phyloP scores from a whole-genome alignment of 306 rosid genomes.

The Boehmeria nivea region DNA sequence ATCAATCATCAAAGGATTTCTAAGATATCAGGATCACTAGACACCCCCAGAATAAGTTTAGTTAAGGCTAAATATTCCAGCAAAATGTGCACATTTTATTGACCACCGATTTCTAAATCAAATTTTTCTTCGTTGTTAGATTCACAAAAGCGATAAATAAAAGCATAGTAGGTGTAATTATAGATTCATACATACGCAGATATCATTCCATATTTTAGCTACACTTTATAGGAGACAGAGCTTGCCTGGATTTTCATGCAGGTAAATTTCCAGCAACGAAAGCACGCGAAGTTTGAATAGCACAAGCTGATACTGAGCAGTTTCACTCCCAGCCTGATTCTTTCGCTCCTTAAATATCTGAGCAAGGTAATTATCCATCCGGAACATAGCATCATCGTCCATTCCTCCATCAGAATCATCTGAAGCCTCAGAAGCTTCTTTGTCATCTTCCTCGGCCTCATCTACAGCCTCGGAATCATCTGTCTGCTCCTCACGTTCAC shows the following conservation, averaged over 20 bases:
- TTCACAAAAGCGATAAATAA: too few species aligned
- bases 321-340: slow-evolving; percentile 72
- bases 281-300: slow-evolving; percentile 86
- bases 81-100: too few species aligned
- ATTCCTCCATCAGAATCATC: slow-evolving; percentile 93
- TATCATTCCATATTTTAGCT: too few species aligned
- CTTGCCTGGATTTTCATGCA: slow-evolving; percentile 88
- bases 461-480: slow-evolving; percentile 74
- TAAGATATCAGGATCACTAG: too few species aligned
- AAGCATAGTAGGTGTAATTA: too few species aligned
- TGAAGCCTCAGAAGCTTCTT: slow-evolving; percentile 49
- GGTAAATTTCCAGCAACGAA: slow-evolving; percentile 83
- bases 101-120: too few species aligned
- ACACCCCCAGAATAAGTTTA: too few species aligned
- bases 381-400: slow-evolving; percentile 99
- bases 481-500: slow-evolving; percentile 75
- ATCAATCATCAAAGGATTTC: background rate
- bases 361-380: slow-evolving; percentile 79
- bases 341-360: slow-evolving; percentile 74
- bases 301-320: slow-evolving; percentile 86
- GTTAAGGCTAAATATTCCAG: too few species aligned
- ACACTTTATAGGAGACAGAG: too few species aligned
- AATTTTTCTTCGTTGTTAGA: too few species aligned
- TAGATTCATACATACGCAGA: too few species aligned
- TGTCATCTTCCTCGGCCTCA: slow-evolving; percentile 45